phyloP scores from a whole-genome alignment of 2,329 filamentous ascomycete species.

The Cladophialophora bantiana region DNA sequence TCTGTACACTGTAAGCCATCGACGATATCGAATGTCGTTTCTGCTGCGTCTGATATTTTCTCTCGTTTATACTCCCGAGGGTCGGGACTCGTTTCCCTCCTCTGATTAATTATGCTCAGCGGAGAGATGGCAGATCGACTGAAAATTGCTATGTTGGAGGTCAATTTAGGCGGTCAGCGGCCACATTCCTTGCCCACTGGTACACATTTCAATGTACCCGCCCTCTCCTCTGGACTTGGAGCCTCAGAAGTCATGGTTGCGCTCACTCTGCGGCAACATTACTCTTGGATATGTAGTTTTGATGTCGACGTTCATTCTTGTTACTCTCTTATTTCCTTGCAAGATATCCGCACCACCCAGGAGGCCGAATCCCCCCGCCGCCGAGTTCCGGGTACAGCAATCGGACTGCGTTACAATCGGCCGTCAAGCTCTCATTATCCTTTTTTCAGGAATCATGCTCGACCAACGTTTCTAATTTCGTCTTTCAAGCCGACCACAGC shows the following conservation, averaged over 20 bases:
- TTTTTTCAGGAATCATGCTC: not conserved
- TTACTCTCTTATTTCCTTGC: not conserved
- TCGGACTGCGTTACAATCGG: not conserved
- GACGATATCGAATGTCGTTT: not conserved
- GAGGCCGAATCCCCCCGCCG: not conserved
- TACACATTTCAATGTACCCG: not conserved
- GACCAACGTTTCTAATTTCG: not conserved
- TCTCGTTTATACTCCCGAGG: not conserved
- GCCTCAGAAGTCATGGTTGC: not conserved
- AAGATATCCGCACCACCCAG: not conserved
- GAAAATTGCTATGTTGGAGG: not conserved
- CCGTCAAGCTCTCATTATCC: not conserved
- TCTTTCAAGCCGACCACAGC: not conserved
- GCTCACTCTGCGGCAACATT: not conserved
- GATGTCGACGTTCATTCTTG: not conserved
- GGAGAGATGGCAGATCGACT: not conserved
- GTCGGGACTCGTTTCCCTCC: not conserved
- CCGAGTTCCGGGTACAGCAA: not conserved
- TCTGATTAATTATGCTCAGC: not conserved
- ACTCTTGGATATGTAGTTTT: constrained; percentile 14
- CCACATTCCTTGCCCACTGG: not conserved
- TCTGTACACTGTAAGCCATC: not conserved
- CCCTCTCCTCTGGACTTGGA: not conserved
- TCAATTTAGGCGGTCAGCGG: constrained; percentile 21
- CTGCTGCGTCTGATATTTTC: not conserved